phyloP scores from a whole-genome alignment of 2,329 filamentous ascomycete genomes.

The Aspergillus sojae region DNA sequence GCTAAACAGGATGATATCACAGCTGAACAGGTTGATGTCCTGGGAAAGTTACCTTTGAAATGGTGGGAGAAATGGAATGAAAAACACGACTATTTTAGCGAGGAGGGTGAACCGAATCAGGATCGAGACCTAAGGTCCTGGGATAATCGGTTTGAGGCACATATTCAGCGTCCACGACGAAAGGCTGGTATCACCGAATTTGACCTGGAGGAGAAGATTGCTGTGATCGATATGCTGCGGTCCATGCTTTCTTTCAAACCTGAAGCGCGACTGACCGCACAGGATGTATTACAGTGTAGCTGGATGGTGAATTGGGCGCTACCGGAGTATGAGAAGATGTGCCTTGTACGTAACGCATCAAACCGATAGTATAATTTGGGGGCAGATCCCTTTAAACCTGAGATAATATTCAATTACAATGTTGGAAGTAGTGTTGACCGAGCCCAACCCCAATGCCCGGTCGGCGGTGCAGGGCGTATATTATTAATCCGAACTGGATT shows the following conservation, averaged over 20 bases:
- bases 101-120: slow-evolving; percentile 11
- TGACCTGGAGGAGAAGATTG: slow-evolving; percentile 18
- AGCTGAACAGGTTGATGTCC: slow-evolving; percentile 28
- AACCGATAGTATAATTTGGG: too few relatives aligned
- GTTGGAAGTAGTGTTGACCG: too few relatives aligned
- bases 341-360: too few relatives aligned
- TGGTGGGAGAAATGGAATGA: slow-evolving; percentile 23
- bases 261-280: slow-evolving; percentile 16
- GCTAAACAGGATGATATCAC: slow-evolving; percentile 29
- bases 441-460: too few relatives aligned
- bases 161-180: slow-evolving; percentile 13
- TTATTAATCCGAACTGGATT: too few relatives aligned
- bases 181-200: slow-evolving; percentile 11
- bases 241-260: slow-evolving; percentile 21
- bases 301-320: slow-evolving; percentile 26
- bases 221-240: slow-evolving; percentile 18
- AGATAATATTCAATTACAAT: too few relatives aligned
- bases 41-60: slow-evolving; percentile 26
- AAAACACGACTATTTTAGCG: slow-evolving; percentile 10
- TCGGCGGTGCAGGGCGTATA: too few relatives aligned
- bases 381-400: too few relatives aligned
- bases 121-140: slow-evolving; percentile 13
- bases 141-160: slow-evolving; percentile 15
- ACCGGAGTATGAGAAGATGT: slow-evolving; percentile 5
- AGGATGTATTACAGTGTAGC: slow-evolving; percentile 16